Percentiles rank a stretch among this genome's conserved stretches.
Conservation (phyloP, 2,329 filamentous ascomycete species). For the Beauveria varroae region DNA sequence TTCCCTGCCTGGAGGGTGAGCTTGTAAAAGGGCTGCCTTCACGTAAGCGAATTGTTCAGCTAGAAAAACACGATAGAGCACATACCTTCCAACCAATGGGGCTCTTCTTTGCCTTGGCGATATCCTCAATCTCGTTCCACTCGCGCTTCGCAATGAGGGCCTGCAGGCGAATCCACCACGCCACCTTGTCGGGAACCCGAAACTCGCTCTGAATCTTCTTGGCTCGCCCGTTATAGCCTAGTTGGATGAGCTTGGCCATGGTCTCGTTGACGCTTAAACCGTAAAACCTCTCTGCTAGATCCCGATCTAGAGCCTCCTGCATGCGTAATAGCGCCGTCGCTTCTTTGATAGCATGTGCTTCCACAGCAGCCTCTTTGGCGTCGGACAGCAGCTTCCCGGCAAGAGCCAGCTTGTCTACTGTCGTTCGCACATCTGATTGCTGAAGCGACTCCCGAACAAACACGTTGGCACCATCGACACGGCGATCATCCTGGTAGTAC, state of each 20-base stretch:
- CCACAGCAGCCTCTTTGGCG: constrained; percentile 68
- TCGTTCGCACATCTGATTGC: constrained; percentile 60
- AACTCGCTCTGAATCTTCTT: constrained; percentile 88
- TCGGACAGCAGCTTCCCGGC: constrained; percentile 78
- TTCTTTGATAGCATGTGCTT: constrained; percentile 71
- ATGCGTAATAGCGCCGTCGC: constrained; percentile 71
- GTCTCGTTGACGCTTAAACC: constrained; percentile 88
- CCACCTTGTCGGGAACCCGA: constrained; percentile 83
- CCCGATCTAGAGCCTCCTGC: constrained; percentile 80
- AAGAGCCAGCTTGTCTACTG: constrained; percentile 80
- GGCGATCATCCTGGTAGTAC: constrained; percentile 93
- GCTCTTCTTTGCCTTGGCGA: constrained; percentile 69
- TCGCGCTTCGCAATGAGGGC: constrained; percentile 84
- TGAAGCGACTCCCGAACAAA: constrained; percentile 77
- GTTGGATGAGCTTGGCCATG: constrained; percentile 75
- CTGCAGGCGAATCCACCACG: constrained; percentile 79
- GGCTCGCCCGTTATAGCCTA: constrained; percentile 76
- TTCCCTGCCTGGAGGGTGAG: constrained; percentile 84
- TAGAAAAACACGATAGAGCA: constrained; percentile 12
- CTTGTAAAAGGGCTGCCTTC: constrained; percentile 74
- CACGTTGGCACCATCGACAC: constrained; percentile 79
- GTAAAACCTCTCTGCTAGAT: constrained; percentile 68
- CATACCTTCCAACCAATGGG: constrained; percentile 94
- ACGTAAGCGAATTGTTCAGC: neutral
- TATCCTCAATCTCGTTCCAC: constrained; percentile 88